Percentiles rank a stretch among this genome's conserved stretches.
Evolutionary conservation across 2,329 filamentous ascomycete species (phyloP).

Genomic region (Aureobasidium sp.): DNA sequence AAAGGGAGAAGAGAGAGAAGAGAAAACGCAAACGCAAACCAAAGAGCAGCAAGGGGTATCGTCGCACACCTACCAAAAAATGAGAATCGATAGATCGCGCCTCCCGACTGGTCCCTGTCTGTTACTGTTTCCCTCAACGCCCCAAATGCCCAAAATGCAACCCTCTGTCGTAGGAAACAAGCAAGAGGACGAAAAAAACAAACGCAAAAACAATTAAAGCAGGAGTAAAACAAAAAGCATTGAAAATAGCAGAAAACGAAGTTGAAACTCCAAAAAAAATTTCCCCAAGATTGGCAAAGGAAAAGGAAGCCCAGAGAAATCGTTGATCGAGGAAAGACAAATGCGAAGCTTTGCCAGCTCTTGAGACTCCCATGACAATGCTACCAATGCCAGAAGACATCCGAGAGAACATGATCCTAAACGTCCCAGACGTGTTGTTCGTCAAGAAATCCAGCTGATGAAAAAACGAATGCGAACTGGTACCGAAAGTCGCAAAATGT

Average conservation of each 20-base stretch:
- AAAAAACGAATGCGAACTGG: background rate
- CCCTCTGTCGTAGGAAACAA: background rate
- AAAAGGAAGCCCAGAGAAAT: background rate
- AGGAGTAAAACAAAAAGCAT: background rate
- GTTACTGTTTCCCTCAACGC: background rate
- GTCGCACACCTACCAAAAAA: slow-evolving; percentile 9
- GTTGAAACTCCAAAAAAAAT: background rate
- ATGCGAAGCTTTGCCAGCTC: background rate
- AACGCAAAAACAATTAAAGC: background rate
- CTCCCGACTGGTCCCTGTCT: background rate
- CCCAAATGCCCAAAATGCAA: slow-evolving; percentile 2
- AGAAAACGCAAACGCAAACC: background rate
- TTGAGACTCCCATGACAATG: background rate
- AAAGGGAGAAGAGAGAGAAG: background rate
- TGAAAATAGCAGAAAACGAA: background rate
- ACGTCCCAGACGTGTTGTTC: background rate
- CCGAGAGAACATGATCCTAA: background rate
- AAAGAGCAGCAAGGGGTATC: slow-evolving; percentile 10
- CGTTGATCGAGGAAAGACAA: background rate
- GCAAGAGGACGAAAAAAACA: background rate
- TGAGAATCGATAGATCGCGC: slow-evolving; percentile 6
- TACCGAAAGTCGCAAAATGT: background rate
- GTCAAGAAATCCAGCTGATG: background rate
- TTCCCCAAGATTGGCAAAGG: background rate
- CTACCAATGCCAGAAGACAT: background rate